These are phyloP conservation scores for Akanthomyces muscarius DNA, from an alignment of 2,329 filamentous ascomycete species.

Conservation along the genomic window DNA sequence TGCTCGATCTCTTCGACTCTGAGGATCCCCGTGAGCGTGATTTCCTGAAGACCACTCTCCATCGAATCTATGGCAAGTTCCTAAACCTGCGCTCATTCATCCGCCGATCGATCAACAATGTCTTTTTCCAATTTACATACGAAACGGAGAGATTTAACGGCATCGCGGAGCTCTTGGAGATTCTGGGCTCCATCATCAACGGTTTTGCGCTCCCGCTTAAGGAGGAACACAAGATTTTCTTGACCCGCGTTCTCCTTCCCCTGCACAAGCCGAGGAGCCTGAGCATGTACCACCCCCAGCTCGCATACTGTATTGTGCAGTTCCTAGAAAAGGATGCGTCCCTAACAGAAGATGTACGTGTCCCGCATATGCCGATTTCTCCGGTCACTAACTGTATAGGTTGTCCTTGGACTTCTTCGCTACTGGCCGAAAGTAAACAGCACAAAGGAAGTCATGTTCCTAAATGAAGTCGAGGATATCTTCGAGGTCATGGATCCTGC, in stretches of 20 bases:
- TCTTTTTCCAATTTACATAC: slow-evolving; percentile 99
- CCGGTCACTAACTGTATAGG: slow-evolving; percentile 45
- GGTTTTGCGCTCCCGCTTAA: slow-evolving; percentile 95
- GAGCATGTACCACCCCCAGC: slow-evolving; percentile 99
- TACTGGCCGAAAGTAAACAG: slow-evolving; percentile 99
- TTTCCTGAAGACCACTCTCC: slow-evolving; percentile 95
- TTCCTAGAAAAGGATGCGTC: slow-evolving; percentile 97
- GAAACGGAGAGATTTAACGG: slow-evolving; percentile 98
- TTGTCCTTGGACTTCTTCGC: slow-evolving; percentile 86
- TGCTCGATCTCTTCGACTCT: slow-evolving; percentile 97
- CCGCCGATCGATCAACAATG: slow-evolving; percentile 97
- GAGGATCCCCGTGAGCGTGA: slow-evolving; percentile 95
- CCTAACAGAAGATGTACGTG: slow-evolving; percentile 74
- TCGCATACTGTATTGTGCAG: slow-evolving; percentile 98
- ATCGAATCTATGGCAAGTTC: slow-evolving; percentile 98
- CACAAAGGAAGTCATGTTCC: slow-evolving; percentile 99
- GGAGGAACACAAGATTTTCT: slow-evolving; percentile 97
- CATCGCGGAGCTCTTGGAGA: slow-evolving; percentile 93
- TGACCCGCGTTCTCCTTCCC: slow-evolving; percentile 87
- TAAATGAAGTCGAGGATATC: slow-evolving; percentile 98
- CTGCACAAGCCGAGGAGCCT: slow-evolving; percentile 97
- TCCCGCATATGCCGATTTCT: not conserved
- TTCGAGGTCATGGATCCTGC: slow-evolving; percentile 99
- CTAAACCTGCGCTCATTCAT: slow-evolving; percentile 97
- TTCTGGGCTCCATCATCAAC: slow-evolving; percentile 97